phyloP scores from a whole-genome alignment of 2,329 filamentous ascomycete species.

The Paracamarosporium sp. region DNA sequence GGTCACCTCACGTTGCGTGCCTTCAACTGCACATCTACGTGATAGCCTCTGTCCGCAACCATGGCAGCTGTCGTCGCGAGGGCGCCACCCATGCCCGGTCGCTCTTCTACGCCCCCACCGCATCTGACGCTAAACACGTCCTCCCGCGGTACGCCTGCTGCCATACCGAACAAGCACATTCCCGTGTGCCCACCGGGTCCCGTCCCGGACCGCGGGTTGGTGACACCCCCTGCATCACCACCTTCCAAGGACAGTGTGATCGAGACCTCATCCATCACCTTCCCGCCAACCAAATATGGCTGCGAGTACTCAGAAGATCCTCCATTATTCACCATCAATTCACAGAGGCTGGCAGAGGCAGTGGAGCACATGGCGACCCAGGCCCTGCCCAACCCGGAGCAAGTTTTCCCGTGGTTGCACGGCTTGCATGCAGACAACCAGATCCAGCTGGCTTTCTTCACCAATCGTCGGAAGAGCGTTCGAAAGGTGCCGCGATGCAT shows the following conservation, averaged over 20 bases:
- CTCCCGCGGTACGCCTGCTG: constrained; percentile 62
- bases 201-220: constrained; percentile 55
- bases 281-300: constrained; percentile 72
- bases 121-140: constrained; percentile 66
- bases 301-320: constrained; percentile 59
- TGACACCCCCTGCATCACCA: constrained; percentile 64
- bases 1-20: constrained; percentile 32
- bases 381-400: constrained; percentile 81
- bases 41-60: constrained; percentile 20
- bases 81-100: constrained; percentile 42
- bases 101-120: constrained; percentile 56
- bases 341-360: constrained; percentile 72
- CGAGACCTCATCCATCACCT: constrained; percentile 72
- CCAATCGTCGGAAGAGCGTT: constrained; percentile 73
- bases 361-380: constrained; percentile 79
- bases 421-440: constrained; percentile 89
- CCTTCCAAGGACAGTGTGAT: constrained; percentile 62
- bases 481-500: constrained; percentile 77
- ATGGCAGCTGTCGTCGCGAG: constrained; percentile 55
- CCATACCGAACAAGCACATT: constrained; percentile 85
- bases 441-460: constrained; percentile 89
- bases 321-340: constrained; percentile 75
- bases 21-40: constrained; percentile 26
- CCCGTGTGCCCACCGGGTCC: constrained; percentile 88
- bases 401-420: constrained; percentile 96